These are phyloP conservation scores for Candida yuanshanica DNA, from an alignment of 805 yeast genomes.

Conservation along the genomic window DNA sequence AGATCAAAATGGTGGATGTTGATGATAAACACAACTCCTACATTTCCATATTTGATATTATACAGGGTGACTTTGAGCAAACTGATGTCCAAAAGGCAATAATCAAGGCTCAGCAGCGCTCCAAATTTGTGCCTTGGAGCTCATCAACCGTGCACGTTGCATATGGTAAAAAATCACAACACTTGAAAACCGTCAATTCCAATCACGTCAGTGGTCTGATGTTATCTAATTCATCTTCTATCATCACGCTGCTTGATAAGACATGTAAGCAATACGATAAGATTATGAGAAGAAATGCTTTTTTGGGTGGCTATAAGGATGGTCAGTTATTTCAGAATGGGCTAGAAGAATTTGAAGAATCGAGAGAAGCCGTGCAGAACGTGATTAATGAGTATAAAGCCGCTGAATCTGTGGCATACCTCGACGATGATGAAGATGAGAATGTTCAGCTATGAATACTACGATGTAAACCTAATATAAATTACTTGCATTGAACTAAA, in stretches of 20 bases:
- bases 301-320: constrained; percentile 66
- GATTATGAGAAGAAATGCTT: constrained; percentile 75
- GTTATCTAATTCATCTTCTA: constrained; percentile 77
- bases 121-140: constrained; percentile 82
- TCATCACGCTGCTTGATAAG: constrained; percentile 58
- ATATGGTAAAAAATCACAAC: constrained; percentile 68
- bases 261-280: constrained; percentile 75
- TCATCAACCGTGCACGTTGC: constrained; percentile 76
- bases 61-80: constrained; percentile 60
- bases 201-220: constrained; percentile 69
- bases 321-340: constrained; percentile 34
- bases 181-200: constrained; percentile 26
- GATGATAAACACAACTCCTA: constrained; percentile 43
- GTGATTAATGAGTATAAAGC: constrained; percentile 75
- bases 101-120: constrained; percentile 55
- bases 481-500: no score
- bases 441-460: constrained; percentile 13
- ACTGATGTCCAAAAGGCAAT: constrained; percentile 67
- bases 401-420: constrained; percentile 50
- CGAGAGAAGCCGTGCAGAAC: constrained; percentile 68
- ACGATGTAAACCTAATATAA: neutral
- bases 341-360: constrained; percentile 67
- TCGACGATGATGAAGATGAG: constrained; percentile 35
- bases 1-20: constrained; percentile 62
- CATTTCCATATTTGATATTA: constrained; percentile 64